A percentile compares a stretch with the other conserved stretches of the same genome.
These are phyloP conservation scores for Pouteria campechiana DNA, from an alignment of 179 eudicot genomes.

Conservation along the genomic window DNA sequence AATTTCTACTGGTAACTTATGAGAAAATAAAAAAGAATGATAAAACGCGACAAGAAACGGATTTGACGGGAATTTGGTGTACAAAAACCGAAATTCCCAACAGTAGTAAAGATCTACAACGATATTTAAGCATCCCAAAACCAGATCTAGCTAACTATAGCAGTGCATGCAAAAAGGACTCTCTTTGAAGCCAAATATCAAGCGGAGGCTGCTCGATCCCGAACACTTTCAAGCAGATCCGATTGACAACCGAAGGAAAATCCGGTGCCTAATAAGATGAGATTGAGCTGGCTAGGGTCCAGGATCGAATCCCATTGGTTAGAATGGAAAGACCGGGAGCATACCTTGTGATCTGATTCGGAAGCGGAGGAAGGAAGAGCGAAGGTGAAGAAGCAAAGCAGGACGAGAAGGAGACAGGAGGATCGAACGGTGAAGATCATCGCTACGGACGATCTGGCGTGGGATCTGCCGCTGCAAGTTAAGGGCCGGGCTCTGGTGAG, in stretches of 20 bases:
- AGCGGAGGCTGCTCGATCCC: neutral
- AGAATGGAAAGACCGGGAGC: neutral
- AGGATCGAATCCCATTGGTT: neutral
- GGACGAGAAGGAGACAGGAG: slow-evolving; percentile 12
- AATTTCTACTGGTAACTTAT: no score
- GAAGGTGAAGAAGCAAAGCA: slow-evolving; percentile 21
- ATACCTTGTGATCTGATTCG: slow-evolving; percentile 72
- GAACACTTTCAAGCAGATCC: neutral
- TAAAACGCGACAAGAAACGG: no score
- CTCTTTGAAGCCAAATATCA: neutral
- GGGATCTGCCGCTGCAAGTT: slow-evolving; percentile 15
- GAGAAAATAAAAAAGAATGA: no score
- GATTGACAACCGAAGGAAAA: neutral
- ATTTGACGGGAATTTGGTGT: no score
- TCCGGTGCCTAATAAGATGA: neutral
- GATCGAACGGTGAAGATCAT: slow-evolving; percentile 44
- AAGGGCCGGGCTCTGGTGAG: no score
- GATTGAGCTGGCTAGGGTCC: neutral
- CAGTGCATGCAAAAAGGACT: neutral
- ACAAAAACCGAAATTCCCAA: no score
- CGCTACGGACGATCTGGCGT: slow-evolving; percentile 16
- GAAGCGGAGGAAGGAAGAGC: slow-evolving; percentile 37
- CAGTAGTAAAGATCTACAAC: no score
- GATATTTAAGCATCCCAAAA: no score
- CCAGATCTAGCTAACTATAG: no score